Conservation (phyloP, 768 basidiomycete genomes). For the Filobasidium floriforme region DNA sequence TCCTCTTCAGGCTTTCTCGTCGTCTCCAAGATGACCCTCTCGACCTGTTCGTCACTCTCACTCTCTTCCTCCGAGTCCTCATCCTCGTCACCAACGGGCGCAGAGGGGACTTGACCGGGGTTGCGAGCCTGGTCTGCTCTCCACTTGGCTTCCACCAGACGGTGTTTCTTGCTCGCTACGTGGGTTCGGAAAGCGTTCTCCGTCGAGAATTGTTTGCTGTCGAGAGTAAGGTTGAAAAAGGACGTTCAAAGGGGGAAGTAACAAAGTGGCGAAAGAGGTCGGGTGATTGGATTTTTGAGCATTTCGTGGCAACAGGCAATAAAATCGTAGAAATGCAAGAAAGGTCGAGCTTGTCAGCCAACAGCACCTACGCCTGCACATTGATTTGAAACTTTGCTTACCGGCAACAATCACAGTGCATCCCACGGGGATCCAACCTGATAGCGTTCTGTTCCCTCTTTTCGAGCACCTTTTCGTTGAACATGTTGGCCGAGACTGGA, state of each 20-base stretch:
- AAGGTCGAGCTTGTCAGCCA: background rate
- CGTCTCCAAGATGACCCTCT: constrained; percentile 11
- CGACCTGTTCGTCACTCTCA: constrained; percentile 17
- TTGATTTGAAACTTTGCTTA: constrained; percentile 47
- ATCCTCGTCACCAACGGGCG: background rate
- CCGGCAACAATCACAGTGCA: constrained; percentile 71
- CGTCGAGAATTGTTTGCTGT: constrained; percentile 78
- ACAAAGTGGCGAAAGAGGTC: background rate
- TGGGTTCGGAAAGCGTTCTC: constrained; percentile 86
- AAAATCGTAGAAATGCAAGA: background rate
- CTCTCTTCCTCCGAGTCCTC: constrained; percentile 7
- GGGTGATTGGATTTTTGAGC: background rate
- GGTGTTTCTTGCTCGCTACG: constrained; percentile 79
- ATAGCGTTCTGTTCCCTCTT: constrained; percentile 67
- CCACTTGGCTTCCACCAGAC: constrained; percentile 59
- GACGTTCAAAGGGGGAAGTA: constrained; percentile 7
- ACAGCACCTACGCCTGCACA: background rate
- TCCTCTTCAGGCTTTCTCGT: constrained; percentile 9
- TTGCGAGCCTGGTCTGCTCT: constrained; percentile 28
- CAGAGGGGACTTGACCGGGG: constrained; percentile 17
- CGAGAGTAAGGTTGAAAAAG: background rate
- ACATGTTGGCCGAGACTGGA: constrained; percentile 66
- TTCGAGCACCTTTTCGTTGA: constrained; percentile 82
- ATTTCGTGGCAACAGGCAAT: background rate
- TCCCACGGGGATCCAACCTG: constrained; percentile 55